These are phyloP conservation scores for Epichloe gansuensis DNA, from an alignment of 2,329 filamentous ascomycete species.

Conservation along the genomic window DNA sequence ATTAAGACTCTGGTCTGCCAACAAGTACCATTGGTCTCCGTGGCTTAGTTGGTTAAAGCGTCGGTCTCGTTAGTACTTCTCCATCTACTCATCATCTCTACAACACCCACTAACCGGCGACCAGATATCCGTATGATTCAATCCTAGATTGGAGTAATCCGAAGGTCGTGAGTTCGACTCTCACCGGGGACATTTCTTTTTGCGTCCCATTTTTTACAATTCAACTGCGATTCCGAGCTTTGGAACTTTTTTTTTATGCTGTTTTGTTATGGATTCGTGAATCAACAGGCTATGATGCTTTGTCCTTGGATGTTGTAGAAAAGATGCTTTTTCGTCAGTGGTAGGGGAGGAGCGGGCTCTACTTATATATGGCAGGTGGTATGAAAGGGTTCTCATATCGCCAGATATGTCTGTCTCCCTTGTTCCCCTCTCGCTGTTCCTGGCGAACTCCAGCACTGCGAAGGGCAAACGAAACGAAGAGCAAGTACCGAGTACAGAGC, in stretches of 20 bases:
- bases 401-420: too few relatives aligned
- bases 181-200: conserved; percentile 26
- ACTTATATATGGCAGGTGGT: too few relatives aligned
- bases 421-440: too few relatives aligned
- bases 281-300: too few relatives aligned
- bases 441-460: too few relatives aligned
- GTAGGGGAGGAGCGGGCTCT: too few relatives aligned
- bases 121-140: conserved; percentile 5
- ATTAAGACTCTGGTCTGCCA: fast-evolving
- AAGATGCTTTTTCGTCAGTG: too few relatives aligned
- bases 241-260: background rate
- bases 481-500: too few relatives aligned
- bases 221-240: too few relatives aligned
- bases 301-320: too few relatives aligned
- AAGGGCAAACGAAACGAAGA: too few relatives aligned
- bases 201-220: background rate
- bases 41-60: conserved; percentile 28
- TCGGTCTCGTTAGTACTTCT: conserved; percentile 17
- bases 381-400: too few relatives aligned
- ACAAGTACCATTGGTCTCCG: conserved; percentile 10
- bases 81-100: conserved; percentile 5
- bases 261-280: background rate
- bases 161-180: conserved; percentile 37
- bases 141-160: conserved; percentile 17
- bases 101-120: background rate